Conservation (phyloP, 129 eudicot genomes). For the Flaveria ramosissima region DNA sequence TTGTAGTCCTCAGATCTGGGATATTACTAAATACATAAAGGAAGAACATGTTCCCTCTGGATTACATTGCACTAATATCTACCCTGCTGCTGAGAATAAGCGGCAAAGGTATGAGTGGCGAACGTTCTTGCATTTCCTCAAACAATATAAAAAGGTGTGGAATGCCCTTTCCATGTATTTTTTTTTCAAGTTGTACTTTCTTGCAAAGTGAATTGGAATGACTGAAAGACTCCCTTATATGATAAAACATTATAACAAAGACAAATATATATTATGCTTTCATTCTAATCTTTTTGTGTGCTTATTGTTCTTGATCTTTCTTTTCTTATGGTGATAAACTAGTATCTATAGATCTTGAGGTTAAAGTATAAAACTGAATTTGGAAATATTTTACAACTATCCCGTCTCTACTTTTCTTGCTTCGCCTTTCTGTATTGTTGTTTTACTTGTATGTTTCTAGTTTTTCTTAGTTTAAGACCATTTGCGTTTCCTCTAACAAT, state of each 20-base stretch:
- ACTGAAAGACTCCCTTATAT: neutral
- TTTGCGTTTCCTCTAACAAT: conserved; percentile 35
- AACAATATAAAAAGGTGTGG: conserved; percentile 41
- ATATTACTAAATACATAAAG: conserved; percentile 33
- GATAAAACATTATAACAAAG: too few relatives aligned
- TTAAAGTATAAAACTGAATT: too few relatives aligned
- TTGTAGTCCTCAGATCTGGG: conserved; percentile 45
- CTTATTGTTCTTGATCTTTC: too few relatives aligned
- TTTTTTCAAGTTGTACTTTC: neutral
- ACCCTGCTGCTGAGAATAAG: conserved; percentile 38
- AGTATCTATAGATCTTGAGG: too few relatives aligned
- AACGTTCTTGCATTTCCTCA: conserved; percentile 46
- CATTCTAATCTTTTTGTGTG: too few relatives aligned
- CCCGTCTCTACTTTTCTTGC: too few relatives aligned
- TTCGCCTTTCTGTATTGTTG: too few relatives aligned
- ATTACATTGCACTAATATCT: conserved; percentile 30
- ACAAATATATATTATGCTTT: too few relatives aligned
- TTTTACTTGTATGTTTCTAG: too few relatives aligned
- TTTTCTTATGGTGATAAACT: too few relatives aligned
- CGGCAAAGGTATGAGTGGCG: conserved; percentile 52
- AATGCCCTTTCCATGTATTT: neutral
- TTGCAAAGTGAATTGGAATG: conserved; percentile 1
- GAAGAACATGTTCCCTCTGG: conserved; percentile 26
- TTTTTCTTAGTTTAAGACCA: too few relatives aligned
- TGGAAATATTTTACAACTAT: too few relatives aligned